Evolutionary conservation across 2,329 filamentous ascomycete species (phyloP), one percentile per base, ranked within the genome.

Genomic region (Ascosphaera aggregata): DNA sequence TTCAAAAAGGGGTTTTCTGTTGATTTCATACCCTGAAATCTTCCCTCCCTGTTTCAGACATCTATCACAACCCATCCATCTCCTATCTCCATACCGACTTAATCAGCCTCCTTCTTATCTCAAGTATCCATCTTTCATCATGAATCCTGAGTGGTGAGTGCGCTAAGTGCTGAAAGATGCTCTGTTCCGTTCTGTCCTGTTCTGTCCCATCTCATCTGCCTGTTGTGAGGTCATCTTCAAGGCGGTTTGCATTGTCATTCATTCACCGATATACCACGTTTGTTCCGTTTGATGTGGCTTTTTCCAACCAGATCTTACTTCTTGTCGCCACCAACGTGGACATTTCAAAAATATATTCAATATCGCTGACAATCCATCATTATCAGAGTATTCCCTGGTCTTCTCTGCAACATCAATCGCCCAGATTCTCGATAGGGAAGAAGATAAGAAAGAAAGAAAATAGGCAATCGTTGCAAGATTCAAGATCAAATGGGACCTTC

Each of bases 121-220:
- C 37, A 32, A 34, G 34, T 37, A 27, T 40, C 30, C 22, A 38
- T 38, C 37, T 37, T 45, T 47, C 59, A 60, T 49, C 50, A 63
- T 63, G 60, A 63, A 63, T 51, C 60, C 60, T 46, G 60, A 63
- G 60, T 63, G 51, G 60, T 63, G 54, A 52, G 60, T 54, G 40
- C 39, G 37, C 11, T 32, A 11, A n/a, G 13, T 22, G 34, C 8
- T 9, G n/a, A 36, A 17, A 36, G 36, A n/a, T 19, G 7, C n/a
- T 18, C 18, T 17, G 3, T n/a, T 13, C 36, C 16, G 13, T 17
- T 35, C 22, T 35, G 18, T 35, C 19, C n/a, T n/a, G 30, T 3
- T 24, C 32, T n/a, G 4, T n/a, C 13, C 36, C 4, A n/a, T 11
- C 22, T 27, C 11, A 5, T 27, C 11, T 5, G 22, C 22, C 22